phyloP scores from a whole-genome alignment of 2,329 filamentous ascomycete species.

The Fusarium dlaminii region DNA sequence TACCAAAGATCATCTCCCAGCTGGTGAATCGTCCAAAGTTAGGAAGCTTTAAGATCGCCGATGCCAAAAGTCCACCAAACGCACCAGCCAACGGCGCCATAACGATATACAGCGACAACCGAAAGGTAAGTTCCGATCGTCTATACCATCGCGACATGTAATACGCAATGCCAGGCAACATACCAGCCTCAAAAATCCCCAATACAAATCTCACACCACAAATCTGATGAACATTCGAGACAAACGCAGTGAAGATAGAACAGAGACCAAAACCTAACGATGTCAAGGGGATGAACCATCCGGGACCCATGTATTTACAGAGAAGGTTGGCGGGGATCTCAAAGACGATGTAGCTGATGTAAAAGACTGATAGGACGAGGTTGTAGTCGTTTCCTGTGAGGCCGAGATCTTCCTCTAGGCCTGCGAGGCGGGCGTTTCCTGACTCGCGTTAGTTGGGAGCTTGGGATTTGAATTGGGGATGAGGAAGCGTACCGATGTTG shows the following conservation, averaged over 20 bases:
- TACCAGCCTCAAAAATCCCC: constrained; percentile 70
- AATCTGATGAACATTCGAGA: constrained; percentile 56
- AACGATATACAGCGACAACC: constrained; percentile 71
- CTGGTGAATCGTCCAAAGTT: constrained; percentile 62
- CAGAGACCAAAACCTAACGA: constrained; percentile 67
- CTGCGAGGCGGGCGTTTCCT: constrained; percentile 34
- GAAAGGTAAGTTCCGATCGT: constrained; percentile 69
- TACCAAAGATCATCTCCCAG: constrained; percentile 75
- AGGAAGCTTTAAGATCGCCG: constrained; percentile 68
- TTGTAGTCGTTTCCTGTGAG: constrained; percentile 68
- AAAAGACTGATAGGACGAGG: constrained; percentile 67
- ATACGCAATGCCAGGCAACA: constrained; percentile 73
- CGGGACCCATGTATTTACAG: constrained; percentile 72
- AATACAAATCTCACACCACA: constrained; percentile 69
- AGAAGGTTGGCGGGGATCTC: constrained; percentile 70
- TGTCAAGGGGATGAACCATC: constrained; percentile 69
- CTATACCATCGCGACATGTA: constrained; percentile 73
- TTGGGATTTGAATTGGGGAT: no score
- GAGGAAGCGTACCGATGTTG: constrained; percentile 11
- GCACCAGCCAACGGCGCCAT: constrained; percentile 73
- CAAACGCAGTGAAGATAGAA: constrained; percentile 70
- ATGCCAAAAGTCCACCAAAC: constrained; percentile 72
- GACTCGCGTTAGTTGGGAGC: no score
- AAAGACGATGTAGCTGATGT: constrained; percentile 72
- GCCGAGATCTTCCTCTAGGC: constrained; percentile 28